Percentiles rank a stretch among this genome's conserved stretches.
phyloP scores from a whole-genome alignment of 495 filamentous ascomycete species.

The Penicillium pancosmium region DNA sequence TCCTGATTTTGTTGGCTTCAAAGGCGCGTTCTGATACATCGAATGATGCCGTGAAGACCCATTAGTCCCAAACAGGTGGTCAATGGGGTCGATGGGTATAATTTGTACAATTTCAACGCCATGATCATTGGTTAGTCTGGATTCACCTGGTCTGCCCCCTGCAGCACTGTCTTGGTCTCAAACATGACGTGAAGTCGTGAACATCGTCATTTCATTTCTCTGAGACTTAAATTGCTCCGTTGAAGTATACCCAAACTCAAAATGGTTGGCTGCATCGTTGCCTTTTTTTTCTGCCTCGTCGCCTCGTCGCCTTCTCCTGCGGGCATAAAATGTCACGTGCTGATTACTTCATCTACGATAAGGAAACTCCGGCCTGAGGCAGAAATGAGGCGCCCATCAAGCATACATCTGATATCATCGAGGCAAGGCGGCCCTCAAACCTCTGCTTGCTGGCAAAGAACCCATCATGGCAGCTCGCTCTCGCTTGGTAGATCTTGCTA shows the following conservation, averaged over 20 bases:
- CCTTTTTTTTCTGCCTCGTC: no score
- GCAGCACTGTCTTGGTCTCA: slow-evolving; percentile 2
- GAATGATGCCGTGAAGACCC: not conserved
- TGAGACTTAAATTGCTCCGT: not conserved
- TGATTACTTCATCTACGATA: not conserved
- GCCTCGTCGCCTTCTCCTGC: not conserved
- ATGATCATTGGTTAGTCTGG: not conserved
- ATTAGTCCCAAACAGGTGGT: slow-evolving; percentile 5
- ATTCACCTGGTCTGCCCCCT: not conserved
- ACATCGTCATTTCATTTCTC: not conserved
- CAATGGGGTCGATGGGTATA: slow-evolving; percentile 2
- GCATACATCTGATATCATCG: not conserved
- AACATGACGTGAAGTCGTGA: not conserved
- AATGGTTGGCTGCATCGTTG: not conserved
- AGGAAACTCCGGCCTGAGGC: not conserved
- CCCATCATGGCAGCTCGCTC: slow-evolving; percentile 11
- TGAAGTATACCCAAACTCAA: not conserved
- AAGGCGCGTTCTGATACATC: slow-evolving; percentile 2
- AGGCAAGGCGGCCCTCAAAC: not conserved
- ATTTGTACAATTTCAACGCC: not conserved
- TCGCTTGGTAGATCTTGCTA: slow-evolving; percentile 31
- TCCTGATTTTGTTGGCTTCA: not conserved
- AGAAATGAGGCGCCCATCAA: not conserved
- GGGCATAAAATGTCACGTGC: not conserved
- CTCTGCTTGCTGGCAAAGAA: not conserved